Base-by-base conservation (phyloP, 2,329 filamentous ascomycete genomes). In the Ilyonectria destructans region DNA sequence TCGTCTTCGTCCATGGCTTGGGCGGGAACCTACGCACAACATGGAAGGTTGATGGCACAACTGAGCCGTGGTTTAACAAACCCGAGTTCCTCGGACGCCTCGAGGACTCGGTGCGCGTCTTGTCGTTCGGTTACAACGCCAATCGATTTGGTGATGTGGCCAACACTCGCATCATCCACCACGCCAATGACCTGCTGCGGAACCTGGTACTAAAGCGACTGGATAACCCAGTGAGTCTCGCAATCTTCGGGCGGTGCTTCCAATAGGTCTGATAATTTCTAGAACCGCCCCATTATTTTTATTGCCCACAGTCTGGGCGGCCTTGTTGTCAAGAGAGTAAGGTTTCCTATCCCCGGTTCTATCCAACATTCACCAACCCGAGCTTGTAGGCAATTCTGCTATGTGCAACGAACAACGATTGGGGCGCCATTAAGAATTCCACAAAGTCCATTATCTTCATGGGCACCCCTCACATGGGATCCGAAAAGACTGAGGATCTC, bases 391-490 rank as follows among this genome's bases (percentile, higher is more conserved):
- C 70, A 6, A 72, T 71, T 49, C 63, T 72, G 2, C 48, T 72
- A 8, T 72, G 67, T 19, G 67, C 70, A 29, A 71, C 70, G 12
- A 72, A 72, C 10, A 55, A 71, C 21, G 71, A 72, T 26, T 73
- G 71, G 70, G 52, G 51, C 15, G 68, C 61, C 17, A 54, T 73
- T 15, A 72, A 72, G 43, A 52, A 51, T 37, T 70, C 71, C 12
- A 73, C 71, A 12, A 71, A 72, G 33, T 66, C 71, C 0, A 72
- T 73, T 8, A 58, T 73, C 2, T 73, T 73, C 21, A 72, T 73
- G 70, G 71, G 71, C 15, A 73, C 71, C 7, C 71, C 71, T 17
- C 71, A 73, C 26, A 72, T 73, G 71, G 71, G 71, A 26, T 72
- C 71, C 1, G 70, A 72, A 43, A 72, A 72, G 19, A 66, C 71